Evolutionary conservation across 2,329 filamentous ascomycete genomes (phyloP).

Genomic region (Emergomyces orientalis): DNA sequence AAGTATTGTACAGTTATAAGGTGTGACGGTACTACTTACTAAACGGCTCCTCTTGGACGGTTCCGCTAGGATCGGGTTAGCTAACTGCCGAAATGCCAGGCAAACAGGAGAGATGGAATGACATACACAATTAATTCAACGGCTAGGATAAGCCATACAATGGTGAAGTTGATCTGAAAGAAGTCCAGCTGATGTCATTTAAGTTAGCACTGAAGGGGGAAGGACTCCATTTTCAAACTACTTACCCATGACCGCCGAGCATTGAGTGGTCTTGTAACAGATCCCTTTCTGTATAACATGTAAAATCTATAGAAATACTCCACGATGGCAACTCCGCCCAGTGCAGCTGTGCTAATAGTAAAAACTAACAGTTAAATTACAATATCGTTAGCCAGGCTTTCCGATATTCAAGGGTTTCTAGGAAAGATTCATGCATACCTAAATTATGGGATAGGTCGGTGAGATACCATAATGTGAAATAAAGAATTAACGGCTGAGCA

Average conservation of each 20-base stretch:
- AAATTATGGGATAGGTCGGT: conserved; percentile 40
- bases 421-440: conserved; percentile 19
- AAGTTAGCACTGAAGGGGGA: conserved; percentile 7
- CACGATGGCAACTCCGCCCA: conserved; percentile 36
- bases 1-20: not conserved
- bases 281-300: conserved; percentile 31
- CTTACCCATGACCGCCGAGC: conserved; percentile 36
- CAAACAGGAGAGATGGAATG: not conserved
- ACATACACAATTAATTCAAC: conserved; percentile 37
- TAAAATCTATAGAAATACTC: conserved; percentile 38
- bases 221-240: not conserved
- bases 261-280: conserved; percentile 32
- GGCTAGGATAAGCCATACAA: conserved; percentile 37
- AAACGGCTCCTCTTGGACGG: conserved; percentile 32
- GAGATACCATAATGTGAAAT: conserved; percentile 53
- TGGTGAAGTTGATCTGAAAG: conserved; percentile 39
- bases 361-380: conserved; percentile 26
- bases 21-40: conserved; percentile 22
- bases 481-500: conserved; percentile 50
- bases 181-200: conserved; percentile 32
- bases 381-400: not conserved
- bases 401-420: not conserved
- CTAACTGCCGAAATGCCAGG: not conserved
- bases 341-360: conserved; percentile 33
- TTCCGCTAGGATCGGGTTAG: conserved; percentile 27